A percentile compares a stretch with the other conserved stretches of the same genome.
phyloP scores from a whole-genome alignment of 169 alveolate species.

The Babesia gibsoni region DNA sequence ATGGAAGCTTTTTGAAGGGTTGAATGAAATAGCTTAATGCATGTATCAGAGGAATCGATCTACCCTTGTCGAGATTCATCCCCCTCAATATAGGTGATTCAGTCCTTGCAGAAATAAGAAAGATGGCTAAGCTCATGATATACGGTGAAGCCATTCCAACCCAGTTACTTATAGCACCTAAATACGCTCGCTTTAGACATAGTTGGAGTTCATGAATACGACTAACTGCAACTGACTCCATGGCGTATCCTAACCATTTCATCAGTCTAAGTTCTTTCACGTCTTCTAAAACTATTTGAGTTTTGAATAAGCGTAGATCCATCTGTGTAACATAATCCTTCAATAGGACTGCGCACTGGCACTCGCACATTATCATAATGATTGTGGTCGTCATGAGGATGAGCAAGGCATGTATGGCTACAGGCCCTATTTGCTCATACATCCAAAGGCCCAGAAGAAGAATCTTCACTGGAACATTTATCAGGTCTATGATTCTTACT shows the following conservation, averaged over 20 bases:
- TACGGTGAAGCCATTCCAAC: slow-evolving; percentile 49
- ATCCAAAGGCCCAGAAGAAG: slow-evolving; percentile 52
- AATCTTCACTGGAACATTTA: slow-evolving; percentile 43
- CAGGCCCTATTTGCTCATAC: slow-evolving; percentile 42
- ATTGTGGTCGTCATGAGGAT: slow-evolving; percentile 17
- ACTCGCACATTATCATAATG: slow-evolving; percentile 52
- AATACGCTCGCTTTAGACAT: slow-evolving; percentile 54
- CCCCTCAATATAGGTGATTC: slow-evolving; percentile 26
- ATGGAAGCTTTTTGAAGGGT: slow-evolving; percentile 52
- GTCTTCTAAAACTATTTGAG: slow-evolving; percentile 52
- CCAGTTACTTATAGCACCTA: slow-evolving; percentile 52
- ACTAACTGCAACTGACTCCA: slow-evolving; percentile 38
- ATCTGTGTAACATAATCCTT: slow-evolving; percentile 46
- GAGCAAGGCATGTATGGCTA: slow-evolving; percentile 15
- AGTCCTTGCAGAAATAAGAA: slow-evolving; percentile 25
- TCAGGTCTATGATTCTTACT: slow-evolving; percentile 31
- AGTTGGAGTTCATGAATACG: slow-evolving; percentile 56
- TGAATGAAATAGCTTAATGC: slow-evolving; percentile 52
- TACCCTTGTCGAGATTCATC: slow-evolving; percentile 39
- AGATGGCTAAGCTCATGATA: slow-evolving; percentile 38
- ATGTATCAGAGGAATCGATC: slow-evolving; percentile 54
- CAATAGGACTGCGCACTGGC: slow-evolving; percentile 49
- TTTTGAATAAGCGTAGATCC: slow-evolving; percentile 48
- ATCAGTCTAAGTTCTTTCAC: slow-evolving; percentile 37
- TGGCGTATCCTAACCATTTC: slow-evolving; percentile 51